A percentile compares a stretch with the other conserved stretches of the same genome.
phyloP scores from a whole-genome alignment of 2,329 filamentous ascomycete species.

The Trichoderma sp. region DNA sequence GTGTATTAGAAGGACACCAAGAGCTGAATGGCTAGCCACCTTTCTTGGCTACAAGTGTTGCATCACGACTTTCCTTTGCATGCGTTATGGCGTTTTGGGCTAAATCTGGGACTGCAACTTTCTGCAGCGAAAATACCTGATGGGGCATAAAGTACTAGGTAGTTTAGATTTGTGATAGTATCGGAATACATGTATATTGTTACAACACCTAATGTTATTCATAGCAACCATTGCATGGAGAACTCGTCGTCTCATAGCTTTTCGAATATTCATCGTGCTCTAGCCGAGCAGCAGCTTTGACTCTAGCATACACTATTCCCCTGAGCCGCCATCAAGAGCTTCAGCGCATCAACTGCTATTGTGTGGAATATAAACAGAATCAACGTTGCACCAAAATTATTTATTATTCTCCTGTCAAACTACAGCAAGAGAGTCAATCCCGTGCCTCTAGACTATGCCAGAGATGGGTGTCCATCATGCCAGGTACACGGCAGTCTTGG shows the following conservation, averaged over 20 bases:
- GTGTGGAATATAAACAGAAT: background rate
- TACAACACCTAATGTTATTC: background rate
- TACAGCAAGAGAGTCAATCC: constrained; percentile 33
- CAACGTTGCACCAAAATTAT: constrained; percentile 22
- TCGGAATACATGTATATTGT: background rate
- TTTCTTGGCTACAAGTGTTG: background rate
- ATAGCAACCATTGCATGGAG: background rate
- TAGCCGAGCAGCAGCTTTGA: background rate
- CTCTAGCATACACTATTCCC: background rate
- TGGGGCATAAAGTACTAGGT: background rate
- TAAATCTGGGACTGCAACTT: constrained; percentile 25
- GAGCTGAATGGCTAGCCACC: background rate
- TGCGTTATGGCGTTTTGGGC: constrained; percentile 23
- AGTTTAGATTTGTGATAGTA: background rate
- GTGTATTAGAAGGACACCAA: constrained; percentile 49
- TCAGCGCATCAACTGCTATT: background rate
- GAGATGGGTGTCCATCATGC: constrained; percentile 27
- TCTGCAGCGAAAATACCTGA: background rate
- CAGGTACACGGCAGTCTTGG: constrained; percentile 22
- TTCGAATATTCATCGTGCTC: background rate
- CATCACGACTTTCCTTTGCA: background rate
- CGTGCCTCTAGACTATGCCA: constrained; percentile 24
- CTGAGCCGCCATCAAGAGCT: background rate
- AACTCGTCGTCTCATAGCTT: background rate
- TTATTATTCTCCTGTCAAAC: constrained; percentile 31